phyloP scores from a whole-genome alignment of 345 rosid genomes.

The Alliaria petiolata region DNA sequence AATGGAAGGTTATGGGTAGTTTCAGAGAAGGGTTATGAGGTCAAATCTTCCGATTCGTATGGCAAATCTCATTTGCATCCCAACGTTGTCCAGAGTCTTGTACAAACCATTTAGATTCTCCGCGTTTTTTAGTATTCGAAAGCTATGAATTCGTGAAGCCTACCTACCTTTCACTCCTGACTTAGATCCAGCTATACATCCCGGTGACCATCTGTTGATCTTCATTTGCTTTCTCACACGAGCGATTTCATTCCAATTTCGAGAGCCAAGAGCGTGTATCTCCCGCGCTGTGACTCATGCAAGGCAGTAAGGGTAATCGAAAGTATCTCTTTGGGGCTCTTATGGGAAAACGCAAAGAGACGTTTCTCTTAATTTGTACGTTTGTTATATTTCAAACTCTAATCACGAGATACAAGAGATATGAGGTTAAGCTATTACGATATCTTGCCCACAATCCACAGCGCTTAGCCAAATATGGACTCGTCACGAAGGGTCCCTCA shows the following conservation, averaged over 20 bases:
- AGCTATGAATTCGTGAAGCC: conserved; percentile 13
- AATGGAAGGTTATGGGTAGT: conserved; percentile 28
- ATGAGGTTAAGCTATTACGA: too few species aligned
- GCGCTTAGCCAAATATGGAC: too few species aligned
- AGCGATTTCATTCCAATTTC: conserved; percentile 54
- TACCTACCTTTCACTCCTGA: too few species aligned
- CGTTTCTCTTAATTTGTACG: too few species aligned
- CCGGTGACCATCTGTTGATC: conserved; percentile 45
- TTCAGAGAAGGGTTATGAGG: conserved; percentile 23
- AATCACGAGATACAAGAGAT: too few species aligned
- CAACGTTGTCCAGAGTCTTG: conserved; percentile 14
- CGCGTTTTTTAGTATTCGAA: background rate
- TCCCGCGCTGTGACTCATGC: conserved; percentile 45
- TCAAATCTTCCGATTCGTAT: background rate
- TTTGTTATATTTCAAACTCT: too few species aligned
- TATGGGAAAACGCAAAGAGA: too few species aligned
- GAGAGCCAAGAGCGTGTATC: conserved; percentile 45
- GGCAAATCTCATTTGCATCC: conserved; percentile 3
- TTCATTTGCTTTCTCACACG: conserved; percentile 46
- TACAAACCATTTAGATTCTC: background rate
- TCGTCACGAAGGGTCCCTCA: too few species aligned
- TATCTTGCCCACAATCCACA: too few species aligned
- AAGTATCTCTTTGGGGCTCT: too few species aligned
- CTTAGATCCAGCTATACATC: conserved; percentile 58
- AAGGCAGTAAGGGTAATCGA: too few species aligned